Evolutionary conservation across 371 early-diverging fungal species (phyloP).

Genomic region (Chytridium lagenaria): DNA sequence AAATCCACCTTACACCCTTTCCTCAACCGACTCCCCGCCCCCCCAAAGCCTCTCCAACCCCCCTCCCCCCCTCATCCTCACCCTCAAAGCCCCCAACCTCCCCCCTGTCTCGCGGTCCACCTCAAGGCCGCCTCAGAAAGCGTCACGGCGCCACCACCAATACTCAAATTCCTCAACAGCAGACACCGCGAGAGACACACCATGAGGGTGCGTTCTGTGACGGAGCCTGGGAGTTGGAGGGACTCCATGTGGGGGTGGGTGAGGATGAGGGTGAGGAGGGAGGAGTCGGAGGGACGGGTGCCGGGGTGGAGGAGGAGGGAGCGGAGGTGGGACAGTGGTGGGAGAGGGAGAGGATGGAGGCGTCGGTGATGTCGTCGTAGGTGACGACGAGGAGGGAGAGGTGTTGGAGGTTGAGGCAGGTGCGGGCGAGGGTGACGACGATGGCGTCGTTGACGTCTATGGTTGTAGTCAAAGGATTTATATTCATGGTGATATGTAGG

Average conservation of each 20-base stretch:
- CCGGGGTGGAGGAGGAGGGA: slow-evolving; percentile 18
- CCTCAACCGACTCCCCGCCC: not conserved
- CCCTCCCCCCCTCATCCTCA: not conserved
- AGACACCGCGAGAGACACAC: not conserved
- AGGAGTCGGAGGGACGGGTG: slow-evolving; percentile 1
- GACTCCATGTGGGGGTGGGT: not conserved
- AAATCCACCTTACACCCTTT: slow-evolving; percentile 1
- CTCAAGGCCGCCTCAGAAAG: not conserved
- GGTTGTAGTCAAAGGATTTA: not conserved
- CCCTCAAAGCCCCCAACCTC: slow-evolving; percentile 11
- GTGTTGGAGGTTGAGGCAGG: slow-evolving; percentile 12
- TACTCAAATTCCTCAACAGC: not conserved
- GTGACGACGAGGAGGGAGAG: slow-evolving; percentile 27
- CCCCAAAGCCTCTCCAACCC: not conserved
- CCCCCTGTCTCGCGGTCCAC: not conserved
- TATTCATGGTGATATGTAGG: not conserved
- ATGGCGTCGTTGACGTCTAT: slow-evolving; percentile 21
- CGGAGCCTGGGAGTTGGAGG: not conserved
- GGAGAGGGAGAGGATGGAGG: not conserved
- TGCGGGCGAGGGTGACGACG: not conserved
- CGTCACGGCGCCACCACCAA: not conserved
- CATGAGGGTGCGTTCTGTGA: slow-evolving; percentile 8
- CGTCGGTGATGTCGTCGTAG: slow-evolving; percentile 17
- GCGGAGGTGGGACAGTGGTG: not conserved
- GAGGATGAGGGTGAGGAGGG: slow-evolving; percentile 8